Percentiles rank a stretch among this genome's conserved stretches.
phyloP scores from a whole-genome alignment of 495 filamentous ascomycete genomes.

The Penicillium bialowiezense region DNA sequence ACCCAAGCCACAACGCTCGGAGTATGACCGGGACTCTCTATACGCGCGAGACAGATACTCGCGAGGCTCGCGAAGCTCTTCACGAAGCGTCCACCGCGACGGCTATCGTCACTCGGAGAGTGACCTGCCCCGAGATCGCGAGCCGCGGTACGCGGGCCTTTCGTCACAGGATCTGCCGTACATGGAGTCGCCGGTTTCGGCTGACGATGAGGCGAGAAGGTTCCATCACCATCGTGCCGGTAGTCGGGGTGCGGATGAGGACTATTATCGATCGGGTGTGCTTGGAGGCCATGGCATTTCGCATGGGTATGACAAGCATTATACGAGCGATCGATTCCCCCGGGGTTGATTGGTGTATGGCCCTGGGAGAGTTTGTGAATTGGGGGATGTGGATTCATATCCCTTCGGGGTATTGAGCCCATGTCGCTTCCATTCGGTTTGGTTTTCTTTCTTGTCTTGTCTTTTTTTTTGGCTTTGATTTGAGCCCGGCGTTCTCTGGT shows the following conservation, averaged over 20 bases:
- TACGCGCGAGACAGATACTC: conserved; percentile 22
- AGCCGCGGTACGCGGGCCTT: conserved; percentile 16
- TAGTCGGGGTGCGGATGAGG: conserved; percentile 33
- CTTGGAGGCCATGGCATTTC: conserved; percentile 31
- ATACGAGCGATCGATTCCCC: conserved; percentile 13
- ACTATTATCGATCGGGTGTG: conserved; percentile 37
- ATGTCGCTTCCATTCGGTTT: conserved; percentile 4
- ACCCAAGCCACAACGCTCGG: not conserved
- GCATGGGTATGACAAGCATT: conserved; percentile 30
- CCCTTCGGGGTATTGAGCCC: no score
- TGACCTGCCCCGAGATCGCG: conserved; percentile 31
- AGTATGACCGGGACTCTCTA: conserved; percentile 21
- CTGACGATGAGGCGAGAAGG: conserved; percentile 30
- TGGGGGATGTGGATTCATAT: no score
- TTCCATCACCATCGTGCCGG: conserved; percentile 27
- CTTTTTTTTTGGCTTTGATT: conserved; percentile 2
- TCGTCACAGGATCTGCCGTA: conserved; percentile 32
- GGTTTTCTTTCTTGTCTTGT: not conserved
- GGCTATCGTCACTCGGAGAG: conserved; percentile 43
- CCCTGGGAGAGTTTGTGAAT: no score
- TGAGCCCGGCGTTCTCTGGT: conserved; percentile 19
- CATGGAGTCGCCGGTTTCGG: conserved; percentile 19
- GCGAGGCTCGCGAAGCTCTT: conserved; percentile 33
- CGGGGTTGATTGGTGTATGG: no score
- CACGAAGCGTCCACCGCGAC: conserved; percentile 24